Evolutionary conservation across 1,139 yeast genomes (phyloP).

Genomic region (Candida pseudoviswanathii): DNA sequence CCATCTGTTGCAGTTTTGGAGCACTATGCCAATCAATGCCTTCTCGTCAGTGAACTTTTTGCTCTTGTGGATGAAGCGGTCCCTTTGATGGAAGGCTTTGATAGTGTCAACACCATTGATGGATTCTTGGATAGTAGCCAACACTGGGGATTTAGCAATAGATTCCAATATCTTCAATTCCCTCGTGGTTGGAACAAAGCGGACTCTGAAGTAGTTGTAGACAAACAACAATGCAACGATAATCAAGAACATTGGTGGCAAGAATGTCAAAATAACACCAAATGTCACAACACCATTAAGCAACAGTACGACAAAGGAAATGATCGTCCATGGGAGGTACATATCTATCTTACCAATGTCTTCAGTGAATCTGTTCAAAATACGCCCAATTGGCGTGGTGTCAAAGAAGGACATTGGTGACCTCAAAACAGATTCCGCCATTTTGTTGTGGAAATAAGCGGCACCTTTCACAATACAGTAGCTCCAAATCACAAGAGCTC

Average conservation of each 20-base stretch:
- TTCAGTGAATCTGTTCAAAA: constrained; percentile 42
- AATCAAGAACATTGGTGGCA: constrained; percentile 23
- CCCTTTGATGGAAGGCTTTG: constrained; percentile 54
- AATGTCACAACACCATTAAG: constrained; percentile 31
- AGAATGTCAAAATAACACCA: constrained; percentile 42
- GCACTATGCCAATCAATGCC: constrained; percentile 48
- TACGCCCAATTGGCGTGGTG: constrained; percentile 46
- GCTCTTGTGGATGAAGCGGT: constrained; percentile 56
- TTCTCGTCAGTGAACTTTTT: constrained; percentile 59
- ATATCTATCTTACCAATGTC: constrained; percentile 38
- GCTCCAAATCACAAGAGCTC: constrained; percentile 34
- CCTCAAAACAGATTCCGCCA: constrained; percentile 39
- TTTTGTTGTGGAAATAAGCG: constrained; percentile 36
- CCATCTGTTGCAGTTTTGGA: constrained; percentile 36
- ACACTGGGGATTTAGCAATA: constrained; percentile 54
- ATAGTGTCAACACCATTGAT: constrained; percentile 63
- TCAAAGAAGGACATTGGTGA: constrained; percentile 49
- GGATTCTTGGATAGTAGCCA: constrained; percentile 65
- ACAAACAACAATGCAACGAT: constrained; percentile 27
- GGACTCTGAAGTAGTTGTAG: constrained; percentile 29
- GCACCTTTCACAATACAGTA: constrained; percentile 36
- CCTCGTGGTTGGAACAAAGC: constrained; percentile 34
- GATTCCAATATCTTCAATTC: constrained; percentile 35
- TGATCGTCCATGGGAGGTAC: constrained; percentile 35
- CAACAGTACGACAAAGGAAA: constrained; percentile 25